Base-by-base conservation (phyloP, 768 basidiomycete species). In the Boletus sp. region DNA sequence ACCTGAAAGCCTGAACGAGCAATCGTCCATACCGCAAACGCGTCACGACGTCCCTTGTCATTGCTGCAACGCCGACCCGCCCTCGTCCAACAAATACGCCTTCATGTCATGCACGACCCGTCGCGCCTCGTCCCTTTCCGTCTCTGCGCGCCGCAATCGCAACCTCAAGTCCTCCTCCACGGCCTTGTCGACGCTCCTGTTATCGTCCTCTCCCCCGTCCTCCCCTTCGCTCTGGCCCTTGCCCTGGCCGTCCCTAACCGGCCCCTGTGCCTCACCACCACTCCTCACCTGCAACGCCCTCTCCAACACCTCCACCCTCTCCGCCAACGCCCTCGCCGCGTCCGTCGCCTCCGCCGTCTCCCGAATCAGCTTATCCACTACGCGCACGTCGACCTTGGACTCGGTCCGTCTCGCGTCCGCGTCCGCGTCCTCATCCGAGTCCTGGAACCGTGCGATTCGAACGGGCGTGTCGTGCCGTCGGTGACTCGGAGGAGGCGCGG, bases 301-400 rank as follows among this genome's bases (percentile, higher is more conserved):
- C 47, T 71, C 71, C 36, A 71, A 50, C 7, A 51, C 48, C 35
- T 58, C 65, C 8, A 73, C 69, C 9, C 68, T 57, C 47, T 69
- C 71, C 7, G 57, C 56, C 54, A 71, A 56, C 15, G 49, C 55
- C 28, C 50, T 58, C 28, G 59, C 61, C 6, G 47, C 61, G 5
- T 57, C 64, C 1, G 63, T 53, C 15, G 62, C 64, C 5, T 44
- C 61, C 18, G 57, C 59, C 1, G 64, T 61, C 36, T 65, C 64
- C 36, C 59, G 55, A 1, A 68, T 36, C 1, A 70, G 50, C n/a
- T 32, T 57, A 12, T 56, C 57, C 33, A 64, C 65, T 3, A 62
- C 54, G 4, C 41, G 33, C 35, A 50, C 20, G 18, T 64, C 59
- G 24, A 50, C 50, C 51, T 7, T 15, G 47, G 3, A 2, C 32